Base-by-base conservation (phyloP, 306 rosid genomes). In the Vicia villosa region DNA sequence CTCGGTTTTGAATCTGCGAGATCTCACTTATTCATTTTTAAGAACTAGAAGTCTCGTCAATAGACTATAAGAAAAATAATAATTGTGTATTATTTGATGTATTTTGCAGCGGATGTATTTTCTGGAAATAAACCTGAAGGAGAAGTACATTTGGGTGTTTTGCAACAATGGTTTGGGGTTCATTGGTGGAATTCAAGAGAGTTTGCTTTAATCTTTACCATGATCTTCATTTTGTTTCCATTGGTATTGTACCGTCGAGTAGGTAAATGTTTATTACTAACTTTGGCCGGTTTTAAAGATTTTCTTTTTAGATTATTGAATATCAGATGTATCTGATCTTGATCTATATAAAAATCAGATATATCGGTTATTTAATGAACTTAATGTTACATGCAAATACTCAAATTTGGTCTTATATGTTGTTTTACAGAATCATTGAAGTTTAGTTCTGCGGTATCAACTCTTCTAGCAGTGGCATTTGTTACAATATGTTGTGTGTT, bases 151-250 rank as follows among this genome's bases (percentile, higher is more conserved):
- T 79, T 89, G 70, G 99, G 99, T n/a, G 66, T 90, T 77, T 77
- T 94, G 80, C 99, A 87, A 70, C 90, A 91, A 47, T 94, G 89
- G 96, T 88, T 88, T 79, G 99, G 99, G 13, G 14, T 75, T 78
- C 96, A 88, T 0, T 91, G 97, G 96, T 94, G 99, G 99, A 94
- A 83, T 63, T 88, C 95, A 3, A 79, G 96, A 1, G 91, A 88
- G 47, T 84, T 87, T 43, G 72, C 95, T 11, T 63, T 94, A 34
- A n/a, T 90, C 1, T n/a, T 91, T 52, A 75, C 67, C 9, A 52
- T 88, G 6, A 9, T 84, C 45, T 21, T 94, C 41, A 54, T 94
- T 66, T 70, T 91, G 80, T 88, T 91, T 59, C 97, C 97, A 1
- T 66, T 94, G 84, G 89, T 83, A 28, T 71, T 91, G 58, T 86